These are phyloP conservation scores for Piromyces finnis DNA, from an alignment of 192 early-diverging fungal species.

Conservation along the genomic window DNA sequence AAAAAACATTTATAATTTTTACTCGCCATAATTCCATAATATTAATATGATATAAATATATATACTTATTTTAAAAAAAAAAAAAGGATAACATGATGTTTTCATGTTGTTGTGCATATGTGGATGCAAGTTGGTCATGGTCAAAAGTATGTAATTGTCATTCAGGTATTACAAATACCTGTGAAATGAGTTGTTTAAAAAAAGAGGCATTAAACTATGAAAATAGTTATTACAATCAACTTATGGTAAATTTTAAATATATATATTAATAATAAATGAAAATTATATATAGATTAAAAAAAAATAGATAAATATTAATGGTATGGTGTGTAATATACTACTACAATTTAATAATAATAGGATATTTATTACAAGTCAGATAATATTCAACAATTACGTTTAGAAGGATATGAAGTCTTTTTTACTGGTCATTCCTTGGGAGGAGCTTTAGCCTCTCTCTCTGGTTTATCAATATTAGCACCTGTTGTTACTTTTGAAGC, in stretches of 20 bases:
- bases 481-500: constrained; percentile 69
- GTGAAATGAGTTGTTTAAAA: neutral
- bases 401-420: neutral
- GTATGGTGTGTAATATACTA: no score
- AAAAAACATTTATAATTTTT: no score
- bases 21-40: no score
- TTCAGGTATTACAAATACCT: constrained; percentile 6
- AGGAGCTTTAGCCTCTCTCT: constrained; percentile 47
- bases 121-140: constrained; percentile 58
- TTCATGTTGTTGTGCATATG: constrained; percentile 87
- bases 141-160: constrained; percentile 80
- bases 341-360: no score
- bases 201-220: neutral
- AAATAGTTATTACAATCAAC: neutral
- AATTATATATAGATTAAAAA: neutral
- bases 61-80: neutral
- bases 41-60: no score
- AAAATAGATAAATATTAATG: no score
- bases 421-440: constrained; percentile 20
- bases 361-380: no score
- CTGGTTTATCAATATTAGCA: constrained; percentile 67
- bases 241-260: neutral
- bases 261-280: neutral
- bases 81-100: constrained; percentile 91
- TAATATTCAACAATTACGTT: neutral